These are phyloP conservation scores for Pilatotrama ljubarskyi DNA, from an alignment of 768 basidiomycete species.

Conservation along the genomic window DNA sequence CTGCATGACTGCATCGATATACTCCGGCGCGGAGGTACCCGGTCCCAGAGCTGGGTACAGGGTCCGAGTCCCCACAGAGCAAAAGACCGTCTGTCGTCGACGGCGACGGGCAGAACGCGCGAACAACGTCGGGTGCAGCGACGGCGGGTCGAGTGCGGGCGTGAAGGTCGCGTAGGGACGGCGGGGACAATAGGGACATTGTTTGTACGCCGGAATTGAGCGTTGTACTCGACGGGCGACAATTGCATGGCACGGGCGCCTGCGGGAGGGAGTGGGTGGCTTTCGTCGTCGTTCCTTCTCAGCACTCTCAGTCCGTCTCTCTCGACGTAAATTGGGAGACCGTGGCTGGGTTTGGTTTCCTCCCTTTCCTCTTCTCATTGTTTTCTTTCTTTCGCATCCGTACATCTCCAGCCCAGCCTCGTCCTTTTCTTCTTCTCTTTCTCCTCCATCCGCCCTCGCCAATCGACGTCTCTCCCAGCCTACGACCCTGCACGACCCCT, in stretches of 20 bases:
- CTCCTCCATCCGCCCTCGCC: slow-evolving; percentile 32
- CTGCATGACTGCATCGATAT: slow-evolving; percentile 21
- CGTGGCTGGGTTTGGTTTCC: slow-evolving; percentile 27
- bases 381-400: slow-evolving; percentile 26
- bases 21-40: slow-evolving; percentile 4
- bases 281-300: background rate
- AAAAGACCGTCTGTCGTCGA: background rate
- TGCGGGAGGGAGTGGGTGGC: background rate
- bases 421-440: slow-evolving; percentile 33
- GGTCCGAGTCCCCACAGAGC: slow-evolving; percentile 3
- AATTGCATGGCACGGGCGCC: background rate
- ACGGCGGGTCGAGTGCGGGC: background rate
- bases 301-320: slow-evolving; percentile 19
- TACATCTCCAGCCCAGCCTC: slow-evolving; percentile 25
- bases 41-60: slow-evolving; percentile 11
- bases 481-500: slow-evolving; percentile 23
- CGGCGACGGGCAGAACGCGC: background rate
- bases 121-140: background rate
- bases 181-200: slow-evolving; percentile 7
- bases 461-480: slow-evolving; percentile 23
- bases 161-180: slow-evolving; percentile 6
- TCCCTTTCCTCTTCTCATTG: slow-evolving; percentile 27
- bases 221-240: slow-evolving; percentile 15
- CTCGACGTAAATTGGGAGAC: slow-evolving; percentile 29
- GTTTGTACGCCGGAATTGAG: slow-evolving; percentile 3